Conservation (phyloP, 2,329 filamentous ascomycete genomes). For the Verruconis gallopava region DNA sequence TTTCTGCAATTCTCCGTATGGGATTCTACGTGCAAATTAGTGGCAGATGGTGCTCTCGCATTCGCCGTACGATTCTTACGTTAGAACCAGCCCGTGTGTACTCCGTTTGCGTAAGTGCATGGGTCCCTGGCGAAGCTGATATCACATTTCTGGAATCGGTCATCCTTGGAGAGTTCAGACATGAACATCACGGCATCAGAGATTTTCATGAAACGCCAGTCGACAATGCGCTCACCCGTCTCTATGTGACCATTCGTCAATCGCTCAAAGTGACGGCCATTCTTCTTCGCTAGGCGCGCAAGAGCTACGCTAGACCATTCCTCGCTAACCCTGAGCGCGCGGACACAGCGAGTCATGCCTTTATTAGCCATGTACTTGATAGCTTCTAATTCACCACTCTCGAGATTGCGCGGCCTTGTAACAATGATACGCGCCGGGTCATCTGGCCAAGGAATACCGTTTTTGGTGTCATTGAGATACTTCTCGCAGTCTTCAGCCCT, state of each 20-base stretch:
- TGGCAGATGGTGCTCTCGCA: too few species aligned
- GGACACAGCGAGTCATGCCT: constrained; percentile 33
- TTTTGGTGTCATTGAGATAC: constrained; percentile 22
- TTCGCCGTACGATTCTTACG: too few species aligned
- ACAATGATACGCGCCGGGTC: constrained; percentile 13
- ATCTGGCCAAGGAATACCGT: constrained; percentile 19
- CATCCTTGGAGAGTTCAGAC: constrained; percentile 23
- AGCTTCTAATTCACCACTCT: constrained; percentile 27
- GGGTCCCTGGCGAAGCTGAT: constrained; percentile 32
- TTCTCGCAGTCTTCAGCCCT: constrained; percentile 20
- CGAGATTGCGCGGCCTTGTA: constrained; percentile 16
- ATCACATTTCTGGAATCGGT: constrained; percentile 35
- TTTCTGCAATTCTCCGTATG: too few species aligned
- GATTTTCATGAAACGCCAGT: constrained; percentile 36
- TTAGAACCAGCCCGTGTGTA: not conserved
- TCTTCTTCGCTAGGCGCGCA: constrained; percentile 22
- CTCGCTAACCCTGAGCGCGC: constrained; percentile 28
- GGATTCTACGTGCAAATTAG: too few species aligned
- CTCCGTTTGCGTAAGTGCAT: constrained; percentile 14
- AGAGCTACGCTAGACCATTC: constrained; percentile 26
- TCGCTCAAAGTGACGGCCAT: constrained; percentile 30
- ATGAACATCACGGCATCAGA: constrained; percentile 34
- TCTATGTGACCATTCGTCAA: constrained; percentile 28
- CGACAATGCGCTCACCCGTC: constrained; percentile 28
- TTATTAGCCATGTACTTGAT: constrained; percentile 24